Base-by-base conservation (phyloP, 2,329 filamentous ascomycete genomes). In the Helminthosporium solani region DNA sequence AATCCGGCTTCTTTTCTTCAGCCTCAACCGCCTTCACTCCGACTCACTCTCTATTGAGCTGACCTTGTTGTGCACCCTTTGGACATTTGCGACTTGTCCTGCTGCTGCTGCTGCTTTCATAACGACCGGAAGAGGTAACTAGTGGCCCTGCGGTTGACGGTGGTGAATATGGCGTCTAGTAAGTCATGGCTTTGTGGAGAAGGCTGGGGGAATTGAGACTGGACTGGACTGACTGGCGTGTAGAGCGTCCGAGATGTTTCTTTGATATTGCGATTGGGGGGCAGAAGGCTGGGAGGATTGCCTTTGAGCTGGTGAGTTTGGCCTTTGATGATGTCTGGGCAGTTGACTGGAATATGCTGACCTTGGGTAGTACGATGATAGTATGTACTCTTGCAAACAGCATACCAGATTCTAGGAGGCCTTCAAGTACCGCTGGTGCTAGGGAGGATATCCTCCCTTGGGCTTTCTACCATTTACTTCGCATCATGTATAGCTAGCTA, bases 201-300 rank as follows among this genome's bases (percentile, higher is more conserved):
- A 44, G 31, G 25, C 8, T 12, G 12, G 33, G 33, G 19, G 33
- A 9, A 15, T 9, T 12, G 15, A 37, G 28, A 14, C 14, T 12
- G 28, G 14, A n/a, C 14, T 6, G 28, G 19, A 12, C 31, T 49
- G 23, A 54, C 58, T 4, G 56, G 28, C 38, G n/a, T 18, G 16
- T 68, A 77, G 78, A 78, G 70, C 86, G 88, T 64, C 83, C 83
- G 68, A 85, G 88, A 61, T 91, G 96, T 75, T 99, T 86, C 78
- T 96, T 99, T 72, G 91, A 97, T 76, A 85, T 99, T 68, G 78
- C 84, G 52, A 86, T 97, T 66, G 90, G 87, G 66, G 81, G 82
- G 48, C 80, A 83, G 61, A 75, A 82, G 34, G 81, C 83, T 50
- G 91, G 90, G 50, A 86, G 92, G 56, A 78, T 99, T 69, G 84